These are phyloP conservation scores for Yamadazyma epiphylla DNA, from an alignment of 1,139 yeast genomes.

Conservation along the genomic window DNA sequence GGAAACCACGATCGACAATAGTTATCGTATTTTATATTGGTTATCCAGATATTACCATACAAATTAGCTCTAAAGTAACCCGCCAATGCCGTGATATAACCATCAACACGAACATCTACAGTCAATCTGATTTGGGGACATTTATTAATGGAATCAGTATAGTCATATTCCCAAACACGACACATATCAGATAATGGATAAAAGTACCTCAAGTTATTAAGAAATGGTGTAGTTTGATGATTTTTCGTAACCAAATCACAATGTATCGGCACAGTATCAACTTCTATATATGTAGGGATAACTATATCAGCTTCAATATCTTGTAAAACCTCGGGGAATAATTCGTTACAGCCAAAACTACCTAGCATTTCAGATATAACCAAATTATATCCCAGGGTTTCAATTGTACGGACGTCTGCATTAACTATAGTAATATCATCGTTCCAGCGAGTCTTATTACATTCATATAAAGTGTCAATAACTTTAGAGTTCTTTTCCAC, in stretches of 20 bases:
- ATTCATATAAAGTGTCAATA: conserved; percentile 37
- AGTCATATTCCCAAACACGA: conserved; percentile 52
- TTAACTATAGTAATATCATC: conserved; percentile 44
- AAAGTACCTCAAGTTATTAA: conserved; percentile 54
- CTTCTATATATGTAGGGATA: conserved; percentile 64
- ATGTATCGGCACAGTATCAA: conserved; percentile 63
- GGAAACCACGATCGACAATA: conserved; percentile 59
- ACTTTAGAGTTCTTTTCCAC: conserved; percentile 75
- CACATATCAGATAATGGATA: conserved; percentile 34
- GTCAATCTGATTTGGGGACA: conserved; percentile 1
- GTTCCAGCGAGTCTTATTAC: conserved; percentile 44
- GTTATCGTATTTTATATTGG: conserved; percentile 13
- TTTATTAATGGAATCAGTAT: conserved; percentile 27
- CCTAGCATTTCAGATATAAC: conserved; percentile 82
- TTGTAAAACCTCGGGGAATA: conserved; percentile 71
- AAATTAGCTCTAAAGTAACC: conserved; percentile 73
- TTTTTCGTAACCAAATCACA: no score
- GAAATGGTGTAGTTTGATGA: conserved; percentile 57
- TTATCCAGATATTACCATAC: conserved; percentile 42
- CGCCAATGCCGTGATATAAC: conserved; percentile 59
- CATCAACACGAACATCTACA: conserved; percentile 4
- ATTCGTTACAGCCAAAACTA: conserved; percentile 88
- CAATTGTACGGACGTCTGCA: conserved; percentile 56
- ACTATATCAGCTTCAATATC: conserved; percentile 27
- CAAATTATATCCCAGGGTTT: conserved; percentile 37